Base-by-base conservation (phyloP, 495 filamentous ascomycete species). In the Penicillium robsamsonii region DNA sequence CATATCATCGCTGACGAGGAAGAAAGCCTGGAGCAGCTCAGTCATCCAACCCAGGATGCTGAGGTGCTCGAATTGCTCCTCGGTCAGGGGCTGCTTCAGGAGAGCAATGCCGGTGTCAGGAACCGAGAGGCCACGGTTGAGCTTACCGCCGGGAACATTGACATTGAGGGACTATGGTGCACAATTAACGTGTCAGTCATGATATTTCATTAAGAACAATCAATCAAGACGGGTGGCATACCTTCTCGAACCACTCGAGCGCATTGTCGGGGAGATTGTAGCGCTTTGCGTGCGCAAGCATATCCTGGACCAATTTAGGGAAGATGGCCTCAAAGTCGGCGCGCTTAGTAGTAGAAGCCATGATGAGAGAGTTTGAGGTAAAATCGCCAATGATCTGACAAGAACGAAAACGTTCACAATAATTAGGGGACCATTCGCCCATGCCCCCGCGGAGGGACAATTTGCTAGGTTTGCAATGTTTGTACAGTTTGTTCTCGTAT, bases 71-170 rank as follows among this genome's bases (percentile, higher is more conserved):
- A 90, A 92, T 72, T 96, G 88, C 53, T 95, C 84, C 35, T 85
- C 77, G 49, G 78, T 82, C 53, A 96, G 83, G 53, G 86, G 78
- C 54, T 85, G 78, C 66, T 83, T 76, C 60, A 91, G 84, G 50
- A 98, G 87, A 62, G 94, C 70, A 59, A 88, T 85, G 52, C 84
- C 83, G 46, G 91, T 93, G 78, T 98, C 94, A 55, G 92, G 88
- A 46, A 97, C 92, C 49, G 94, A 97, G 84, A 98, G 94, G 73
- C 95, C 94, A 61, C 94, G 90, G 79, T 97, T 98, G 79, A 91
- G 93, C 83, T 98, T 98, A 65, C 94, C 94, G 65, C 95, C 95
- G 46, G 92, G 75, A 15, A 89, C 82, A 72, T 98, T 98, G 80
- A 85, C 81, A 60, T 89, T 79, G 59, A 97, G 81, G 46, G 79